Evolutionary conservation across 305 asterid genomes (phyloP).

Genomic region (Solanum aculeatissimum): DNA sequence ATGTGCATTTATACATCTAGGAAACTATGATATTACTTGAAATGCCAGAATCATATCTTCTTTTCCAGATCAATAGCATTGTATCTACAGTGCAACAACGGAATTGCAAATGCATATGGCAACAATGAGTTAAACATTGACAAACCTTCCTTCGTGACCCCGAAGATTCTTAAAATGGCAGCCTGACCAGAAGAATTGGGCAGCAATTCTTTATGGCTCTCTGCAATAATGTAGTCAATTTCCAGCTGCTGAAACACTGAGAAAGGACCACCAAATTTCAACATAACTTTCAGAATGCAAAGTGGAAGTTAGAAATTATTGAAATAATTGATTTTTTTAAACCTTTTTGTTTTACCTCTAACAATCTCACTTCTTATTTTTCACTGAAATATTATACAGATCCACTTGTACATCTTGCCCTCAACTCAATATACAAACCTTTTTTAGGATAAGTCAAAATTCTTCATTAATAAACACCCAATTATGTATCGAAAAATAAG

Average conservation of each 20-base stretch:
- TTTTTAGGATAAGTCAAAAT: not conserved
- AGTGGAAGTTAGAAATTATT: not conserved
- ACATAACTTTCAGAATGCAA: not conserved
- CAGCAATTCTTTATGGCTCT: slow-evolving; percentile 57
- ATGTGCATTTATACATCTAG: not conserved
- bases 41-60: not conserved
- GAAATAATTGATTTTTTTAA: not conserved
- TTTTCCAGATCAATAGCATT: not conserved
- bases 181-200: slow-evolving; percentile 69
- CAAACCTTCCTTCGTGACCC: slow-evolving; percentile 91
- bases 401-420: not conserved
- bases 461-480: not conserved
- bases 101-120: not conserved
- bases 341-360: not conserved
- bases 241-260: slow-evolving; percentile 93
- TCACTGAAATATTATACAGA: not conserved
- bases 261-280: slow-evolving; percentile 1
- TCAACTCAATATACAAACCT: not conserved
- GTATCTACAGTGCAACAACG: not conserved
- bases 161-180: slow-evolving; percentile 83
- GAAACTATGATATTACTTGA: not conserved
- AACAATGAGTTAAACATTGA: slow-evolving; percentile 1
- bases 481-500: not conserved
- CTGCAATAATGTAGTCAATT: slow-evolving; percentile 86
- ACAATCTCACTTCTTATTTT: not conserved